Evolutionary conservation across 331 rosid species (phyloP), one percentile per base, ranked within the genome.

Genomic region (Spiraea crenata): DNA sequence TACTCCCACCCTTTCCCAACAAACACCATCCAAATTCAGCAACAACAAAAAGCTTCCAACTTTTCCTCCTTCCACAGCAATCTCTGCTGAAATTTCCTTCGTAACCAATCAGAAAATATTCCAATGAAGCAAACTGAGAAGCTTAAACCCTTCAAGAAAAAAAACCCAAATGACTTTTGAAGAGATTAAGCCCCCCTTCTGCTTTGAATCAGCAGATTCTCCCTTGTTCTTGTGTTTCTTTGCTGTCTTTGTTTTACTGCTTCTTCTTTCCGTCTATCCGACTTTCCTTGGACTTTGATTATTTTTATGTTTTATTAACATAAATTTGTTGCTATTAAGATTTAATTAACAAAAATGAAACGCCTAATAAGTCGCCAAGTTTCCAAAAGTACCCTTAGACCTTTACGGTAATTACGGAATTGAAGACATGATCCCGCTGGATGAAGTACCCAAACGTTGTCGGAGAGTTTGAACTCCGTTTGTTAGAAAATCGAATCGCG

Each of bases 131-230:
- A 57, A 25, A 37, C 9, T 50, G 25, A 54, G 86, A 80, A 84
- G 82, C 84, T 83, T 75, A 72, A 87, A 74, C 83, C 85, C 87
- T 84, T 71, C 76, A 79, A 81, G 80, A 25, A 25, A 25, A 25
- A 25, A 25, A 69, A 82, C 56, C 58, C 67, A 81, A 66, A 74
- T 67, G 61, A 73, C 63, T 61, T 49, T 81, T 74, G 83, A 87
- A 87, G 87, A 79, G 89, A 73, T 82, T 86, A 80, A 90, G 89
- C 72, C 80, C 65, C 77, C 67, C 63, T 68, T 41, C 76, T 65
- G 79, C 74, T 37, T 50, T 63, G 65, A 60, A 72, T 25, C 31
- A 79, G 77, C 58, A 77, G 70, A 54, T 59, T 66, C 63, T 49
- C 63, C 41, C 34, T 65, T 40, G 25, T 51, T 19, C 40, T 54